Conservation (phyloP, 1,284 basidiomycete species). For the Puccinia novopanici region DNA sequence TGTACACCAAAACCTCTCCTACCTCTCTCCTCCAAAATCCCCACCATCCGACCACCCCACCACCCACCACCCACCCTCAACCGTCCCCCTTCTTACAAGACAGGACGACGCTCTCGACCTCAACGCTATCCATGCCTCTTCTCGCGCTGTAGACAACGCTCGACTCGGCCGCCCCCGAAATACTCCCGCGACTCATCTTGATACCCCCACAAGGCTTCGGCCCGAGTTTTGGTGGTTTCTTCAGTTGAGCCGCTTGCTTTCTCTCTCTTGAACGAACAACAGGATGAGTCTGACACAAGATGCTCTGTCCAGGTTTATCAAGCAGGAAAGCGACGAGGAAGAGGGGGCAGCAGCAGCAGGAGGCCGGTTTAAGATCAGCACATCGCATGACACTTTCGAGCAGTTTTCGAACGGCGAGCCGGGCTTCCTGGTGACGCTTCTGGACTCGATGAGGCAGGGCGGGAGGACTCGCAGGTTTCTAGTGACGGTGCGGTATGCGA, state of each 20-base stretch:
- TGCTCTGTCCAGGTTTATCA: slow-evolving; percentile 5
- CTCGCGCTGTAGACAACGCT: too few relatives aligned
- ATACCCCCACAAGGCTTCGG: neutral
- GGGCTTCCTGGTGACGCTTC: neutral
- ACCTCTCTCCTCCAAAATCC: too few relatives aligned
- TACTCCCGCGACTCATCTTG: neutral
- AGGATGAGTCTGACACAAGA: too few relatives aligned
- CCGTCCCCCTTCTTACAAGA: too few relatives aligned
- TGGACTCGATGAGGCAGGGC: neutral
- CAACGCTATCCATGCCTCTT: too few relatives aligned
- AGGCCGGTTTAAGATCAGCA: neutral
- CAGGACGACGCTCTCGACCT: too few relatives aligned
- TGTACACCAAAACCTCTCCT: too few relatives aligned
- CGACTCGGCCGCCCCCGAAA: too few relatives aligned
- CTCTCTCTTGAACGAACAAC: too few relatives aligned
- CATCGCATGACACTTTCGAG: slow-evolving; percentile 27
- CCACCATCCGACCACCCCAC: too few relatives aligned
- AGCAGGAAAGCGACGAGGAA: neutral
- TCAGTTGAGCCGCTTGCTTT: slow-evolving; percentile 34
- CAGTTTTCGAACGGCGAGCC: slow-evolving; percentile 26
- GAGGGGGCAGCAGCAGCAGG: too few relatives aligned
- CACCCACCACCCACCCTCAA: too few relatives aligned
- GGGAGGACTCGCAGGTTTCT: neutral
- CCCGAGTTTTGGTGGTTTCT: slow-evolving; percentile 48
- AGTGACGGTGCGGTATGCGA: slow-evolving; percentile 7